Evolutionary conservation across 345 rosid genomes (phyloP).

Genomic region (Trapa bicornis): DNA sequence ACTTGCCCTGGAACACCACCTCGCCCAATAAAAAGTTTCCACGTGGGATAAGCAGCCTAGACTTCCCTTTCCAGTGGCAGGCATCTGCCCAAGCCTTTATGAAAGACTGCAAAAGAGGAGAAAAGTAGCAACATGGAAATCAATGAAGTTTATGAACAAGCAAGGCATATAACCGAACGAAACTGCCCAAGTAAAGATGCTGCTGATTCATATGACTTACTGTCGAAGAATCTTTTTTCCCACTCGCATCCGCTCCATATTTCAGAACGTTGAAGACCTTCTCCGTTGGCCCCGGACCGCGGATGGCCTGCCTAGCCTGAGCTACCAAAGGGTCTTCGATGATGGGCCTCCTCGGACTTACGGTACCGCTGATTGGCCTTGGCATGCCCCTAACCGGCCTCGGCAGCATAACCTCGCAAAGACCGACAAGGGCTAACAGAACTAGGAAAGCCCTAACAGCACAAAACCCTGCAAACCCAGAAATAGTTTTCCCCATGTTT

Average conservation of each 20-base stretch:
- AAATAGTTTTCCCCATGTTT: neutral
- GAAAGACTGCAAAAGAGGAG: slow-evolving; percentile 15
- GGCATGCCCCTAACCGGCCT: neutral
- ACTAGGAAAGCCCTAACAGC: neutral
- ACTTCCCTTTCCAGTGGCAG: slow-evolving; percentile 20
- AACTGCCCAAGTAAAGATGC: neutral
- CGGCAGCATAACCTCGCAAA: neutral
- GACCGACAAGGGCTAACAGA: neutral
- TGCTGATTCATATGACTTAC: slow-evolving; percentile 10
- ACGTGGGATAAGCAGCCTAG: slow-evolving; percentile 26
- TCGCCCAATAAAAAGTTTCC: slow-evolving; percentile 28
- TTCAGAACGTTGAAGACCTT: slow-evolving; percentile 28
- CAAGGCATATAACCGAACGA: neutral
- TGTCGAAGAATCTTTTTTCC: slow-evolving; percentile 16
- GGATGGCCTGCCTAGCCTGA: slow-evolving; percentile 1
- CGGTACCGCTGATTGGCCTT: too few species aligned
- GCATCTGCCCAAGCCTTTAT: slow-evolving; percentile 30
- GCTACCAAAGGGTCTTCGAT: neutral
- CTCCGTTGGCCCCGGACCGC: slow-evolving; percentile 14
- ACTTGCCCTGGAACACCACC: slow-evolving; percentile 31
- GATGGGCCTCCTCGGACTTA: neutral
- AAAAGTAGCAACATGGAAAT: too few species aligned
- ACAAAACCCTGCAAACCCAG: neutral
- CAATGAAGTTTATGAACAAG: too few species aligned
- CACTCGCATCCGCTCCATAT: slow-evolving; percentile 23